Evolutionary conservation across 495 filamentous ascomycete genomes (phyloP), one percentile per base, ranked within the genome.

Genomic region (Aspergillus steynii): DNA sequence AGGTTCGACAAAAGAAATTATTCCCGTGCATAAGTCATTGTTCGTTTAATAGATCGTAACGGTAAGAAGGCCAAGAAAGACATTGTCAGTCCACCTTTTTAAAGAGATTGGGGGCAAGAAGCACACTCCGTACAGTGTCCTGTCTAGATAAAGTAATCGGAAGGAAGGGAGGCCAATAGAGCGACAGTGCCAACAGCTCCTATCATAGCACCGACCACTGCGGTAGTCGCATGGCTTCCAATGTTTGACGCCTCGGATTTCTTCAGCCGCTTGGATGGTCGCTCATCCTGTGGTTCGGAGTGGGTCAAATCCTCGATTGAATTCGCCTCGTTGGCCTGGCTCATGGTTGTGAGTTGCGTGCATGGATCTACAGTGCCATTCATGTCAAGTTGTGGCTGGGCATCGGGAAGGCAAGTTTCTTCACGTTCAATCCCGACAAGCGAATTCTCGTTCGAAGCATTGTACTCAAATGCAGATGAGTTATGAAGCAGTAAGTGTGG

Each of bases 121-220:
- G 29, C 20, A n/a, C 56, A 59, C 29, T 12, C 20, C 27, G 7
- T 25, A 3, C 26, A 1, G 20, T 42, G 15, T 34, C 27, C 29
- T 12, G 9, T 12, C 37, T 42, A 70, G 10, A 60, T 50, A 56
- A 82, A 82, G 61, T 74, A 80, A 48, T 77, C 73, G 3, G 71
- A 63, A 25, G 79, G 79, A 10, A 82, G 70, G 27, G 77, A 68
- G 4, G 82, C 80, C 42, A 84, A 68, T 31, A 74, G 66, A 32
- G 77, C 81, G 65, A 84, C 75, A 49, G 81, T 77, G 27, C 80
- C 79, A 50, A 84, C 69, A 52, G 79, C 74, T 54, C 82, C 82
- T 46, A 82, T 68, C 26, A 82, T 61, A 26, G 74, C 78, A 34
- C 82, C 77, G 14, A 79, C 63, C 2, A 78, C 56, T 34, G 80